Evolutionary conservation across 1,284 basidiomycete species (phyloP), one percentile per base, ranked within the genome.

Genomic region (Rhodotorula glutinis): DNA sequence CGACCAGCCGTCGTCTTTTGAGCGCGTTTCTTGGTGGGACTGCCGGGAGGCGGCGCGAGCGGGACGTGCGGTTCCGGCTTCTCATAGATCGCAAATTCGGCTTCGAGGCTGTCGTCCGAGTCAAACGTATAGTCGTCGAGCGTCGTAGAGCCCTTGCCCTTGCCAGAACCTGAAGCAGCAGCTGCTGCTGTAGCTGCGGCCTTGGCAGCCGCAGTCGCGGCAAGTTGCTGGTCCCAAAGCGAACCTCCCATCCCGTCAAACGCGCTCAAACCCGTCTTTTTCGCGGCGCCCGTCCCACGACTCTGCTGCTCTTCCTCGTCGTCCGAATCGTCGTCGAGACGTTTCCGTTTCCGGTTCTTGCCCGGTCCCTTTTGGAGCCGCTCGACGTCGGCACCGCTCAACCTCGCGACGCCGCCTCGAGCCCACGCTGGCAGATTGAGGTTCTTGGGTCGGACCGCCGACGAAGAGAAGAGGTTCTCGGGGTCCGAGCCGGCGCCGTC

Each of bases 91-190:
- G 49, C 49, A 27, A 51, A 51, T n/a, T 51, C 49, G 49, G 49
- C 49, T 27, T 58, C 57, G 30, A 58, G 27, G 55, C 62, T 58
- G 43, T 64, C 63, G 38, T 64, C 63, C 43, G 52, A 53, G 13
- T 64, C 63, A 11, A 38, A 38, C 33, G 33, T 38, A 38, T 38
- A 38, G 41, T 57, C 62, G 23, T 43, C 40, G 41, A 49, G 51
- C 14, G 27, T 10, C 10, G 8, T 23, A 13, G 40, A 19, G 16
- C 33, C 33, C 23, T 59, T 52, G 38, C 29, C 47, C 57, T 55
- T 62, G 21, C 21, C 17, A 14, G 13, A n/a, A 51, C 23, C 23
- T 10, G 49, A 2, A 46, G 44, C 44, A 21, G 33, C 33, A 11
- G 33, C 33, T 21, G 43, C 23, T 2, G 47, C 47, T 25, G 49